phyloP scores from a whole-genome alignment of 371 early-diverging fungal genomes.

The Mortierella sp. region DNA sequence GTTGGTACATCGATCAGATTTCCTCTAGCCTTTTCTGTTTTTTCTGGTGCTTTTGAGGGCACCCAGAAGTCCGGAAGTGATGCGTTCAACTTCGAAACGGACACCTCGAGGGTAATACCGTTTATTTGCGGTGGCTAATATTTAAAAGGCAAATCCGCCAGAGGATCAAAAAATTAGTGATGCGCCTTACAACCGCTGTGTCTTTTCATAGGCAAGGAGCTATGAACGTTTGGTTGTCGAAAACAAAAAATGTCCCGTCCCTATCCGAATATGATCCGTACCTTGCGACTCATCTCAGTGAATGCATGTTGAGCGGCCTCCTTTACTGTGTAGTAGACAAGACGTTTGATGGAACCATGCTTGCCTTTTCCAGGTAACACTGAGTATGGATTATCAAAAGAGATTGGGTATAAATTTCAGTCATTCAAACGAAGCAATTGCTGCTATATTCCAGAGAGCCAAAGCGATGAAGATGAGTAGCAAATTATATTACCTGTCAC shows the following conservation, averaged over 20 bases:
- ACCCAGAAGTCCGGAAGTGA: slow-evolving; percentile 16
- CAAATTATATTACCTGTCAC: background rate
- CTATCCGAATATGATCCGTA: background rate
- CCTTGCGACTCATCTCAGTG: background rate
- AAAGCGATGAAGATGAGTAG: background rate
- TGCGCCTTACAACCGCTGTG: background rate
- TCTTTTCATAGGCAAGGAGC: background rate
- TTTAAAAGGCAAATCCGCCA: background rate
- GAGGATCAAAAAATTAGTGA: background rate
- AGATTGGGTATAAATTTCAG: background rate
- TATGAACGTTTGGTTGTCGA: background rate
- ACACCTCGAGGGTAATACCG: background rate
- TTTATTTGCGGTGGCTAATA: background rate
- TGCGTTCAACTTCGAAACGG: background rate
- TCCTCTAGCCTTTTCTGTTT: slow-evolving; percentile 24
- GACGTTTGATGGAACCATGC: background rate
- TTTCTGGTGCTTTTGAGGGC: slow-evolving; percentile 8
- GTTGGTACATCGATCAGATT: slow-evolving; percentile 39
- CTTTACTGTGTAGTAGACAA: background rate
- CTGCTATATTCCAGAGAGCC: no score
- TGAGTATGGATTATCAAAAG: background rate
- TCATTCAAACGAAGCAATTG: no score
- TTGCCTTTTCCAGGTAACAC: background rate
- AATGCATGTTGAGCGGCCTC: background rate
- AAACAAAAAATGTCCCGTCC: background rate